These are phyloP conservation scores for Tulasnella sp. DNA, from an alignment of 768 basidiomycete species.

Conservation along the genomic window DNA sequence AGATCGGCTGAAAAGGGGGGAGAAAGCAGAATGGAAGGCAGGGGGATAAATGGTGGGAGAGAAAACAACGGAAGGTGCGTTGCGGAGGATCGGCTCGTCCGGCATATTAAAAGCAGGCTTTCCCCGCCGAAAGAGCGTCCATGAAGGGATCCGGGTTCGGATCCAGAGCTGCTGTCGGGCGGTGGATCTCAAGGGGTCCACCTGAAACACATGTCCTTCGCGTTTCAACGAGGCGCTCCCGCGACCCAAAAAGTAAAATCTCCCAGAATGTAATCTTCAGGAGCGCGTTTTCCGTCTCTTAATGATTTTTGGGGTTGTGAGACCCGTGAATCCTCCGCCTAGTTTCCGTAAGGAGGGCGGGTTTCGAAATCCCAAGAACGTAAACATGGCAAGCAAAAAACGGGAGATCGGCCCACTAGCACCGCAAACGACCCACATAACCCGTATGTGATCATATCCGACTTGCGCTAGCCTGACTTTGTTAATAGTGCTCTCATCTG, in stretches of 20 bases:
- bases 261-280: not conserved
- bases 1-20: not conserved
- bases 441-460: not conserved
- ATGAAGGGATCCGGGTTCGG: not conserved
- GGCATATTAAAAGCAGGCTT: not conserved
- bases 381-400: not conserved
- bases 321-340: not conserved
- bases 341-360: not conserved
- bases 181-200: not conserved
- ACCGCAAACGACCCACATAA: not conserved
- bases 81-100: not conserved
- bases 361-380: not conserved
- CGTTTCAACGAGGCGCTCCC: not conserved
- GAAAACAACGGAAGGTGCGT: not conserved
- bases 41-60: not conserved
- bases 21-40: not conserved
- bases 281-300: not conserved
- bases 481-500: not conserved
- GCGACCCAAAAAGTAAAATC: not conserved
- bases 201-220: not conserved
- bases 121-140: not conserved
- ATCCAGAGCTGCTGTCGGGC: not conserved
- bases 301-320: not conserved
- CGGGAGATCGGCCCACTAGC: not conserved
- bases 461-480: not conserved